Conservation (phyloP, 352 stramenopile species). For the Phytophthora boehmeriae region DNA sequence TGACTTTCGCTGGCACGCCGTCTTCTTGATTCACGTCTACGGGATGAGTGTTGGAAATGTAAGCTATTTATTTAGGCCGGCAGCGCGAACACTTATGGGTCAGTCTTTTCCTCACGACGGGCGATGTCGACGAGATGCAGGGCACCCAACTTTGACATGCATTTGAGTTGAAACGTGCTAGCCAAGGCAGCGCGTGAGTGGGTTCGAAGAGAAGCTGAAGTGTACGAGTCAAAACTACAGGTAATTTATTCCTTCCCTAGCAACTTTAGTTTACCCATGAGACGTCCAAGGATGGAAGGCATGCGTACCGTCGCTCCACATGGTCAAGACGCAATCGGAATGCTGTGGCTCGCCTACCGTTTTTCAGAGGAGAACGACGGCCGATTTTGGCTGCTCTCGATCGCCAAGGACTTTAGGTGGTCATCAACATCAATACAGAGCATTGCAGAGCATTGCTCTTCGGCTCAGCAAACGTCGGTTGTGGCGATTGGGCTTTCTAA, state of each 20-base stretch:
- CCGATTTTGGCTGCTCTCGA: not conserved
- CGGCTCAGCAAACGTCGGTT: too few species aligned
- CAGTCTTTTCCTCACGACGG: not conserved
- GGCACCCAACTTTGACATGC: not conserved
- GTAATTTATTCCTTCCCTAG: not conserved
- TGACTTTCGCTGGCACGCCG: too few species aligned
- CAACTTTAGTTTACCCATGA: not conserved
- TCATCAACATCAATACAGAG: not conserved
- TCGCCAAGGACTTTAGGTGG: not conserved
- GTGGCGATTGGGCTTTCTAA: too few species aligned
- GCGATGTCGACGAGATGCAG: not conserved
- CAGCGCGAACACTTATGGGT: not conserved
- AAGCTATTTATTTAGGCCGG: not conserved
- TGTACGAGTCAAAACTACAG: not conserved
- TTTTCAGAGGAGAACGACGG: not conserved
- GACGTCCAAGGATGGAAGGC: not conserved
- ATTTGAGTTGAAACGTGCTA: conserved; percentile 3
- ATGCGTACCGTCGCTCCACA: not conserved
- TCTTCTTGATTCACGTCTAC: too few species aligned
- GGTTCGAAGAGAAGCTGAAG: not conserved
- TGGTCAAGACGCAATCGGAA: conserved; percentile 1
- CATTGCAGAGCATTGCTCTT: too few species aligned
- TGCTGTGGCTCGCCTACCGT: not conserved
- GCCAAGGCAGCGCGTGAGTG: not conserved
- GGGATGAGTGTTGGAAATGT: conserved; percentile 2